Conservation (phyloP, 2,329 filamentous ascomycete genomes). For the Diplodia sapinea region DNA sequence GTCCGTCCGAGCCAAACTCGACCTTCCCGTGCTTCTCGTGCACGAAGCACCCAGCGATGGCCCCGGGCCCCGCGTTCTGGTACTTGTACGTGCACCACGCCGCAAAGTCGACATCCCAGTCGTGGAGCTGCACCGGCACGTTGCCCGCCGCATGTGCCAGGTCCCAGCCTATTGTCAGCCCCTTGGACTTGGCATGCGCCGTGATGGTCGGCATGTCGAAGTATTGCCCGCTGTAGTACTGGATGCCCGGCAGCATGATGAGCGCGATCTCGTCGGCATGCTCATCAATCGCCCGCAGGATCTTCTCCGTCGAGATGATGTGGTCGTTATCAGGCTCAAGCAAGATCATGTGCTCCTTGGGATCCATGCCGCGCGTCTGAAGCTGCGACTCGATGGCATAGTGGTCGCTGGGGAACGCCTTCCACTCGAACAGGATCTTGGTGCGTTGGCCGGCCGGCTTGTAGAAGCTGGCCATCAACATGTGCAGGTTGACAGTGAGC, state of each 20-base stretch:
- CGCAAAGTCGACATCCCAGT: constrained; percentile 34
- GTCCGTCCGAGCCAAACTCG: constrained; percentile 46
- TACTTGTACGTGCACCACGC: constrained; percentile 35
- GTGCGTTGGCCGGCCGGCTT: constrained; percentile 23
- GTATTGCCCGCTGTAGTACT: constrained; percentile 33
- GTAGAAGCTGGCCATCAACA: constrained; percentile 33
- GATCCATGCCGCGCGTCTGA: constrained; percentile 31
- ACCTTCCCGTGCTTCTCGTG: constrained; percentile 32
- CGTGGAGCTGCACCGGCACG: constrained; percentile 32
- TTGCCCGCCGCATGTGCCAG: constrained; percentile 33
- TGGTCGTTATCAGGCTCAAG: constrained; percentile 30
- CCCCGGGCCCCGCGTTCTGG: constrained; percentile 32
- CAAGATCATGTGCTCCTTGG: constrained; percentile 31
- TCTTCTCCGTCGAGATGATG: constrained; percentile 32
- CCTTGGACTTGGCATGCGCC: constrained; percentile 30
- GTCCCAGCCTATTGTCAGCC: constrained; percentile 33
- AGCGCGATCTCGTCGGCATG: constrained; percentile 32
- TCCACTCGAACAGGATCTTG: constrained; percentile 33
- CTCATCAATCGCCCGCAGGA: constrained; percentile 30
- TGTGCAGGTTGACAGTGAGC: constrained; percentile 32
- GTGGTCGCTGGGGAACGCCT: constrained; percentile 33
- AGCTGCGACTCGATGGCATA: constrained; percentile 33
- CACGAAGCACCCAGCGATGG: constrained; percentile 32
- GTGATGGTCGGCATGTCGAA: constrained; percentile 33
- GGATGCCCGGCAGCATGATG: constrained; percentile 32